Conservation (phyloP, 768 basidiomycete species). For the Serendipita sp. region DNA sequence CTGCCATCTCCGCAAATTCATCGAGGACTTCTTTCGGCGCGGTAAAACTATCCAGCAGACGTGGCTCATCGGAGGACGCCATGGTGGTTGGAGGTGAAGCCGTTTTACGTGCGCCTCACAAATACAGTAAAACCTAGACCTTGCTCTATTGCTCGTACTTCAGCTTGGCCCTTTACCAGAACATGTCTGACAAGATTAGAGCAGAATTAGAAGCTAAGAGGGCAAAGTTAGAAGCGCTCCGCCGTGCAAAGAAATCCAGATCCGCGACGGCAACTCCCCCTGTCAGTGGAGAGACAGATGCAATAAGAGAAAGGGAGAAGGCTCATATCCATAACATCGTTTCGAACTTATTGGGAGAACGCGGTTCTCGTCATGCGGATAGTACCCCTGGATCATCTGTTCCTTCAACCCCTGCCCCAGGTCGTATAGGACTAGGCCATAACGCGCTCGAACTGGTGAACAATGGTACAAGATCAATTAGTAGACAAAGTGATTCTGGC, state of each 20-base stretch:
- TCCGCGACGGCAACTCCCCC: neutral
- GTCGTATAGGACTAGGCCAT: neutral
- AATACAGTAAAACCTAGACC: neutral
- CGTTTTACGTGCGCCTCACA: neutral
- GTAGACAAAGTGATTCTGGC: neutral
- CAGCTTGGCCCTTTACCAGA: neutral
- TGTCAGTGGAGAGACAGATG: neutral
- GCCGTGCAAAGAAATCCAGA: neutral
- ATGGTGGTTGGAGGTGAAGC: neutral
- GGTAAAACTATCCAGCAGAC: constrained; percentile 80
- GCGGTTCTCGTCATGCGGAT: neutral
- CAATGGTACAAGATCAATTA: neutral
- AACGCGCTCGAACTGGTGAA: neutral
- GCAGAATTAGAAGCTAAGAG: neutral
- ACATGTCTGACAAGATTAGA: constrained; percentile 5
- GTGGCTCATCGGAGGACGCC: constrained; percentile 21
- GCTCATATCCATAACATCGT: neutral
- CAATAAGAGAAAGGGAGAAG: neutral
- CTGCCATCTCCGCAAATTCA: constrained; percentile 86
- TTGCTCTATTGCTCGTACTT: constrained; percentile 3
- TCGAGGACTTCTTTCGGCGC: constrained; percentile 85
- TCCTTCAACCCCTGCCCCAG: neutral
- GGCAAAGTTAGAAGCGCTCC: neutral
- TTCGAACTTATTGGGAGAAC: neutral
- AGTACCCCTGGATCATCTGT: neutral